phyloP scores from a whole-genome alignment of 2,329 filamentous ascomycete species.

The Colletotrichum simmondsii region DNA sequence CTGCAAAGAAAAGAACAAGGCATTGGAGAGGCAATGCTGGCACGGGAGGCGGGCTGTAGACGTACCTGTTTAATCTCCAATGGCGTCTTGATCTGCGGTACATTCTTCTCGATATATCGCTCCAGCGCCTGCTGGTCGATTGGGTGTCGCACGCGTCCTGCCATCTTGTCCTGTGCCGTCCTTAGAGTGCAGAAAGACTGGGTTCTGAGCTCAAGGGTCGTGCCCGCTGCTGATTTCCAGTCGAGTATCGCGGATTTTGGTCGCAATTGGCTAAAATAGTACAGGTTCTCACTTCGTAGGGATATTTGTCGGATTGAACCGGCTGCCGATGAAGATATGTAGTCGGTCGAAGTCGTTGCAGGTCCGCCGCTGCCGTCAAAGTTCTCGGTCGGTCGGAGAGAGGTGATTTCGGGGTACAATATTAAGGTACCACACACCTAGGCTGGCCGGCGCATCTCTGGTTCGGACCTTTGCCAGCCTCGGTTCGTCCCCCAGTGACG shows the following conservation, averaged over 20 bases:
- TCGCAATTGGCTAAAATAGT: background rate
- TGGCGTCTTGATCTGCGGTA: slow-evolving; percentile 86
- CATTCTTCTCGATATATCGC: slow-evolving; percentile 79
- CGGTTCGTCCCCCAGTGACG: background rate
- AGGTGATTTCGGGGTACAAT: background rate
- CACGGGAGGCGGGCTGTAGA: slow-evolving; percentile 46
- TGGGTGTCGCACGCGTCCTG: slow-evolving; percentile 87
- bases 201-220: background rate
- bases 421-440: too few species aligned
- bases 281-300: background rate
- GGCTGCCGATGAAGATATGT: too few species aligned
- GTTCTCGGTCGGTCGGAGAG: background rate
- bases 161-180: slow-evolving; percentile 64
- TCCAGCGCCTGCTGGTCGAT: slow-evolving; percentile 86
- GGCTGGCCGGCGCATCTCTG: background rate
- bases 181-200: background rate
- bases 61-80: slow-evolving; percentile 89
- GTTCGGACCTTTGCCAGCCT: background rate
- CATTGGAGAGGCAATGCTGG: slow-evolving; percentile 8
- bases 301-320: background rate
- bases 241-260: background rate
- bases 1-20: background rate
- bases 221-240: background rate
- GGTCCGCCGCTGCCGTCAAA: background rate
- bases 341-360: background rate